phyloP scores from a whole-genome alignment of 176 grass and related monocot genomes.

The Poa annua region DNA sequence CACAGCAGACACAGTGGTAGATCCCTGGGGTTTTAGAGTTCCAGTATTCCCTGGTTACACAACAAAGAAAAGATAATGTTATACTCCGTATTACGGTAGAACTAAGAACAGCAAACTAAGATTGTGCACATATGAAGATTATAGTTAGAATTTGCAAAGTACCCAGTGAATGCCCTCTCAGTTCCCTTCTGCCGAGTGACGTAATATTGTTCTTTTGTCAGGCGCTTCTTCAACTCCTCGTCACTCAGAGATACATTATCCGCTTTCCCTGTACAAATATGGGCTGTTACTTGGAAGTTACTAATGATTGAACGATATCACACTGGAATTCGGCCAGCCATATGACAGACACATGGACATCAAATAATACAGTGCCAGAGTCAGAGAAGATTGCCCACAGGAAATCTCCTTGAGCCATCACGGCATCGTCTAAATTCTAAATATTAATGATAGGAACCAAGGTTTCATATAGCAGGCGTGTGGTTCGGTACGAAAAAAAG shows the following conservation, averaged over 20 bases:
- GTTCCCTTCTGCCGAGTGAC: constrained; percentile 83
- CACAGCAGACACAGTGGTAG: constrained; percentile 78
- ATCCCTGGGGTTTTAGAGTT: constrained; percentile 58
- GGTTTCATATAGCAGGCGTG: neutral
- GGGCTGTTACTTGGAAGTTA: constrained; percentile 1
- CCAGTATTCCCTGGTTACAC: constrained; percentile 43
- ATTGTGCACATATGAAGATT: neutral
- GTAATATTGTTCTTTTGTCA: constrained; percentile 75
- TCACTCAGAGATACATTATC: constrained; percentile 51
- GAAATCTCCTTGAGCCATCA: constrained; percentile 9
- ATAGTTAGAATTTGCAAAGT: constrained; percentile 18
- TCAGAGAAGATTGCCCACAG: neutral
- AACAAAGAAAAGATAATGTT: constrained; percentile 20
- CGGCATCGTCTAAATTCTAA: neutral
- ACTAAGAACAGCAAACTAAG: neutral
- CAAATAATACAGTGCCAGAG: constrained; percentile 15
- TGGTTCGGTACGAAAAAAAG: neutral
- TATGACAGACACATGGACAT: neutral
- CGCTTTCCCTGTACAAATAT: constrained; percentile 41
- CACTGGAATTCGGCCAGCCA: neutral
- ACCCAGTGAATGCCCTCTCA: constrained; percentile 93
- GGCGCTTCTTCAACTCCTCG: constrained; percentile 77
- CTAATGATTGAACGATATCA: neutral
- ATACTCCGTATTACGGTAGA: neutral
- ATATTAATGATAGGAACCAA: neutral